Base-by-base conservation (phyloP, 2,329 filamentous ascomycete genomes). In the Ilyonectria sp. region DNA sequence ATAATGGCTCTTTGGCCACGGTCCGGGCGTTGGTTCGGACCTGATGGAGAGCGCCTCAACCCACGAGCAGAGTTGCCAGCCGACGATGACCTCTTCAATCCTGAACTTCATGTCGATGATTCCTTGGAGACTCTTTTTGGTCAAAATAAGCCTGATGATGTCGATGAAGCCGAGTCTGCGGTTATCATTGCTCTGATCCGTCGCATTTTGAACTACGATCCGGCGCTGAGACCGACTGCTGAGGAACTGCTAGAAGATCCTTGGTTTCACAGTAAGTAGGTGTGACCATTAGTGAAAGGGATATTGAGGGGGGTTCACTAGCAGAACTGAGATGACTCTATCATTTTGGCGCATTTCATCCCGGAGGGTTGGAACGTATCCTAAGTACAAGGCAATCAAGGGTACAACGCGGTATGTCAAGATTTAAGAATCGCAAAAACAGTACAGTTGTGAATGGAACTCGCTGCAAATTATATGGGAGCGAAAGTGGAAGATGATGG, bases 191-290 rank as follows among this genome's bases (percentile, higher is more conserved):
- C n/a, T 11, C 13, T 65, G 10, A 37, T 65, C 13, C 31, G 35
- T 33, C 33, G 10, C n/a, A 65, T 33, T 23, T 31, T 60, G 4
- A 21, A 13, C 11, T 31, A 43, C 40, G 2, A 19, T 40, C 29
- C 40, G 17, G 1, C 9, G n/a, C 19, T 43, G 13, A 47, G 56
- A 29, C 40, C 37, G 19, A 33, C 63, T 19, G 37, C 55, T 19
- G 21, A 13, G 7, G 17, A 56, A 29, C 43, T 60, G 11, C 33
- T 65, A 10, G 4, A 17, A 17, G 15, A 52, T 4, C 40, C 9
- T 26, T 62, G 60, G 50, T 49, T 56, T 29, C 4, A 35, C 3
- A 11, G 29, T 26, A 7, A 58, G 11, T 21, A 64, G 21, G 19
- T 2, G 26, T 26, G 26, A 6, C 26, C 6, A 26, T 26, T 26